Base-by-base conservation (phyloP, 1,284 basidiomycete species). In the Xerocomus tenax region DNA sequence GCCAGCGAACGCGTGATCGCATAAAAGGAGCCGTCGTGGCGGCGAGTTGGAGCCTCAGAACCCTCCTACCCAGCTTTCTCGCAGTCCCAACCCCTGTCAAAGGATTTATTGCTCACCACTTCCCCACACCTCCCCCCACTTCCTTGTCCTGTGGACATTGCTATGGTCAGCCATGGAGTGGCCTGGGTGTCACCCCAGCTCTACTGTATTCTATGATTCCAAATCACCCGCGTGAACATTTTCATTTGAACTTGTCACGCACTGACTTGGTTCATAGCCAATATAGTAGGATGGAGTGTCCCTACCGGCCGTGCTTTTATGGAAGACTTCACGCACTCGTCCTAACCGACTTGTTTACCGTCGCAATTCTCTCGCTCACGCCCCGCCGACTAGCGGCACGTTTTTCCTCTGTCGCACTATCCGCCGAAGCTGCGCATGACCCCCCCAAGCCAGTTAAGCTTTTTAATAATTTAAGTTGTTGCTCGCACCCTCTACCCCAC, bases 221-320 rank as follows among this genome's bases (percentile, higher is more conserved):
- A 66, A 67, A 50, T 64, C 56, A 59, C 23, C 42, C 34, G 54
- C 50, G 30, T 48, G 50, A 40, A 52, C 62, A 59, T 42, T 23
- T 65, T 62, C 63, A 50, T 8, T 68, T 5, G 62, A 59, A 65
- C 56, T 53, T 61, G 66, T 51, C 54, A 55, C 19, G 51, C 48
- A 3, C 10, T 61, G 55, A 52, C 26, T 67, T 64, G 66, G 66
- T 69, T 65, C 63, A 65, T 65, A 62, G 65, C 55, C 59, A 54
- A 57, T 47, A 65, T 65, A 61, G 63, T 66, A 60, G 62, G 47
- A 0, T 8, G 47, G 59, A 51, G 64, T 61, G 66, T 66, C 66
- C 54, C 50, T 54, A 26, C 19, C 8, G 50, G 46, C 40, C 21
- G 47, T 36, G 10, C 28, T 32, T 45, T 16, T 21, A 12, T 54